Evolutionary conservation across 495 filamentous ascomycete species (phyloP), one percentile per base, ranked within the genome.

Genomic region (Penicillium canescens): DNA sequence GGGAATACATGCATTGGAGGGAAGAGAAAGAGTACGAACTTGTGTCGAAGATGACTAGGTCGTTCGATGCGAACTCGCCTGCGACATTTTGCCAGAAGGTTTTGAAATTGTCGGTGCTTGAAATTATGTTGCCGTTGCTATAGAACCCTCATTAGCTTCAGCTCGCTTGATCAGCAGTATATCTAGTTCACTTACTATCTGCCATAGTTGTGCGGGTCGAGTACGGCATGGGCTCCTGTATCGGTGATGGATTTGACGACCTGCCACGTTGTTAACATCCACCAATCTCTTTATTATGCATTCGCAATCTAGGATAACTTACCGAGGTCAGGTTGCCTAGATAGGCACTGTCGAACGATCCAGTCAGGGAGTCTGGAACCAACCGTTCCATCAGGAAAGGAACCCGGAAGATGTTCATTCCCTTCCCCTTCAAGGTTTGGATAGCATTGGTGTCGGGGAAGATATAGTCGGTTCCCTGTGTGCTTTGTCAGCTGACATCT

Each of bases 201-300:
- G 21, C 82, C 86, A 58, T 76, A 90, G 71, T 90, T 90, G 66
- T 90, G 87, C 0, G 87, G 84, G 57, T 87, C 81, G 21, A 88
- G 62, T 37, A 89, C 71, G 7, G 86, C 86, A 58, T 85, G 86
- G 1, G 78, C 81, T n/a, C 83, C 85, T 23, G 78, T 76, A 44
- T 69, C 65, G 26, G 85, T 89, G 59, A 89, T 78, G 51, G 80
- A 80, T 47, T 72, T 71, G 61, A 88, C 77, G 34, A 77, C 84
- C 77, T 86, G 54, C 10, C 20, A 18, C 5, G 1, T 10, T 2
- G 21, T 63, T 12, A 62, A 41, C 21, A 33, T 35, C 34, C 20
- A 9, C 11, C 23, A 6, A 12, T 31, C n/a, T 3, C 6, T 10
- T 10, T 31, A 10, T 0, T 31, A 8, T 31, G 28, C 21, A 23